Evolutionary conservation across 75 land plant genomes (phyloP), one percentile per base, ranked within the genome.

Genomic region (Pinus taeda): DNA sequence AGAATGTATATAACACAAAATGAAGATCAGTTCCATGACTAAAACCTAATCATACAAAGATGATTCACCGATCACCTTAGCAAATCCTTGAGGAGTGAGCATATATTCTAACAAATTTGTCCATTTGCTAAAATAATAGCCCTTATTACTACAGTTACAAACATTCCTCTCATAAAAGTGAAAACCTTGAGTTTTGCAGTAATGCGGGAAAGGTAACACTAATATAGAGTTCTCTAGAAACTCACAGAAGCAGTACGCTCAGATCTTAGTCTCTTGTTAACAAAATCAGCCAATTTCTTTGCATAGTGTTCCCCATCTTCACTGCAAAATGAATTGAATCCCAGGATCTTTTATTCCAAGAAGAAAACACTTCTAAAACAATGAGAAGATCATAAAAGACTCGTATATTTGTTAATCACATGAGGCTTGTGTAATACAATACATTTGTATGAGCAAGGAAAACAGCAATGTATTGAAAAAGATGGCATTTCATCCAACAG

Each of bases 231-330:
- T 67, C 11, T 67, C 45, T 21, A 72, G 33, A 76, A 80, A 77
- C 90, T 90, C 87, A 97, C 99, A 74, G 95, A 97, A 75, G 99
- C 99, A 81, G 98, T 92, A 55, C 82, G 78, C 78, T 97, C 99
- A 76, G 75, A 81, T 79, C 89, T 92, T 71, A 97, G 85, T 63
- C 97, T 80, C 84, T 89, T 92, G 76, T 89, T 89, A 3, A 97
- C 87, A 84, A 97, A 97, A 77, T 89, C 92, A 20, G 93, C 88
- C 59, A 97, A 90, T 84, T 89, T 94, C 84, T 86, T 90, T 59
- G 95, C 79, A 89, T 94, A 97, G 24, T 88, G 76, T 76, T 95
- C 93, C 79, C 99, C 99, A 77, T 85, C 78, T 79, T 97, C 99
- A 88, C 99, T 97, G 89, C 57, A 73, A 42, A 73, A 73, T 49